phyloP scores from a whole-genome alignment of 208 protist species.

The Trypanosomatidae sp. region DNA sequence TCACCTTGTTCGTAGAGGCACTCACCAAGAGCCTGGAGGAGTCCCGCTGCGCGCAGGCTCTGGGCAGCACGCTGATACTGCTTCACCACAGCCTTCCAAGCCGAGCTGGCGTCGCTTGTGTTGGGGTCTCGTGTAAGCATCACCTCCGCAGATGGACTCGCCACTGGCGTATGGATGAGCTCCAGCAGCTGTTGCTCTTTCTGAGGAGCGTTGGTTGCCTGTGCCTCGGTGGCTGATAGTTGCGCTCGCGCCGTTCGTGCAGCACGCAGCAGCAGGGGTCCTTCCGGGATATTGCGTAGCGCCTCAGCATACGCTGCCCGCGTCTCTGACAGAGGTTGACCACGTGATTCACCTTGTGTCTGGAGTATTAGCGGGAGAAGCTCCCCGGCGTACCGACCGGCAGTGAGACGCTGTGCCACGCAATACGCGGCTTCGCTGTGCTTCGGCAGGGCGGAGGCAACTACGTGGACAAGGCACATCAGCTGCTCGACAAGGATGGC shows the following conservation, averaged over 20 bases:
- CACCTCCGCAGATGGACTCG: not conserved
- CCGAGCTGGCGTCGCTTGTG: not conserved
- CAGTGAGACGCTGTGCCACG: conserved; percentile 49
- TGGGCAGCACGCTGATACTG: conserved; percentile 46
- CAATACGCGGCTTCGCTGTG: conserved; percentile 36
- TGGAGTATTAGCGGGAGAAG: conserved; percentile 59
- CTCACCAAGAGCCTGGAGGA: conserved; percentile 64
- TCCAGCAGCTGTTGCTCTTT: not conserved
- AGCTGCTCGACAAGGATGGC: conserved; percentile 44
- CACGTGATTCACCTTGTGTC: conserved; percentile 22
- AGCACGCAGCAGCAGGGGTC: conserved; percentile 34
- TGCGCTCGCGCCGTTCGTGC: conserved; percentile 44
- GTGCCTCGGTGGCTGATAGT: conserved; percentile 5
- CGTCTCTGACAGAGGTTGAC: not conserved
- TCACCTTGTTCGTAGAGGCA: conserved; percentile 70
- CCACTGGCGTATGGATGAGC: not conserved
- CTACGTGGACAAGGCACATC: conserved; percentile 37
- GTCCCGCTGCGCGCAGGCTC: conserved; percentile 46
- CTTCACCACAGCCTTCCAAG: conserved; percentile 40
- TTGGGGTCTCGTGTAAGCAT: not conserved
- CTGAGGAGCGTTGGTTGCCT: not conserved
- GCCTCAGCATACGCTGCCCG: conserved; percentile 31
- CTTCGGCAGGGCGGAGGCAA: conserved; percentile 42
- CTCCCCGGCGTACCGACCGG: conserved; percentile 44
- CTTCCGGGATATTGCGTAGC: conserved; percentile 41